Conservation (phyloP, 1,284 basidiomycete genomes). For the Ganoderma lingzhi region DNA sequence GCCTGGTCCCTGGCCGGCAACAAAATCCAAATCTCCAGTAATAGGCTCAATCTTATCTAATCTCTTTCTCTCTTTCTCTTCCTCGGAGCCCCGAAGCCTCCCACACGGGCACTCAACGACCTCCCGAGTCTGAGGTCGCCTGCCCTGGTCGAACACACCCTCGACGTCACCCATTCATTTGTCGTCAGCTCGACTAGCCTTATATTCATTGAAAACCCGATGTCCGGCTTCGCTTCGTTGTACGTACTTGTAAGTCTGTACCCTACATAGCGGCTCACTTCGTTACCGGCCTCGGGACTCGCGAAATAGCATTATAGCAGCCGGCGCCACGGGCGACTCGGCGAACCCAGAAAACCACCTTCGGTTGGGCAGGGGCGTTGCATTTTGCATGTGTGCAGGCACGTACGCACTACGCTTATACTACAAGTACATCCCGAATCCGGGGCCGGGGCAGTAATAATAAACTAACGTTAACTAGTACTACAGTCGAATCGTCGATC, state of each 20-base stretch:
- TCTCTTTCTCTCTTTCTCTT: neutral
- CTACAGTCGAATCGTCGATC: neutral
- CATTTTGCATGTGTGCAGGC: neutral
- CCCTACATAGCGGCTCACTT: neutral
- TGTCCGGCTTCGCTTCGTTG: neutral
- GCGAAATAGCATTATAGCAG: too few species aligned
- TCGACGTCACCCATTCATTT: neutral
- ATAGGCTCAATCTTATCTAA: conserved; percentile 8
- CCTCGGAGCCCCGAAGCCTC: neutral
- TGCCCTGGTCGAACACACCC: neutral
- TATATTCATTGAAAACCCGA: neutral
- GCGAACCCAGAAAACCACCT: neutral
- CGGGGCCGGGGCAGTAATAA: neutral
- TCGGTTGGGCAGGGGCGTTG: neutral
- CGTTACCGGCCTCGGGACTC: too few species aligned
- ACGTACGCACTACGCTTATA: neutral
- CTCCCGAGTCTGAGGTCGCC: neutral
- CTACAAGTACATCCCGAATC: neutral
- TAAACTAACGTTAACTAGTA: neutral
- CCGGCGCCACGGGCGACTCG: neutral
- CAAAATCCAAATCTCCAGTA: neutral
- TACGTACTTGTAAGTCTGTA: too few species aligned
- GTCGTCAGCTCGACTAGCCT: neutral
- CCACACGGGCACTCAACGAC: neutral
- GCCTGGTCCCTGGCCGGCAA: neutral